Base-by-base conservation (phyloP, 2,329 filamentous ascomycete genomes). In the Daldinia sp. region DNA sequence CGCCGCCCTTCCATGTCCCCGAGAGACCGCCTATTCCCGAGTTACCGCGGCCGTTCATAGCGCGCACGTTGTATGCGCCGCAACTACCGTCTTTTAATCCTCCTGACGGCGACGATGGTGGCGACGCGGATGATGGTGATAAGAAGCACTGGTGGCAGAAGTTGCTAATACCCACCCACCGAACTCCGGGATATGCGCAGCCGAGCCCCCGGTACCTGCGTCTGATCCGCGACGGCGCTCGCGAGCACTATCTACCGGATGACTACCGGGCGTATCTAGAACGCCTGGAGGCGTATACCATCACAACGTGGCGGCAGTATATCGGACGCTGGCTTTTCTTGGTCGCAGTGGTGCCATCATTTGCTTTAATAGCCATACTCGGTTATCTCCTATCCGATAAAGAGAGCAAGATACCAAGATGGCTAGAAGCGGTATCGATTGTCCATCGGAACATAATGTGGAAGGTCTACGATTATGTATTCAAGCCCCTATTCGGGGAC, bases 201-300 rank as follows among this genome's bases (percentile, higher is more conserved):
- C 85, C 95, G 0, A 96, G 92, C 1, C 82, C 87, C 41, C 88
- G 95, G 10, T 98, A 99, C 75, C 80, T 97, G 21, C 89, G 90
- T 63, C 83, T 97, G 51, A 86, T 99, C 70, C 87, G 84, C 11
- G 86, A 90, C 67, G 95, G 95, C 13, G 94, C 92, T 0, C 79
- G 80, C 1, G 93, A 98, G 75, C 90, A 95, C 74, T 81, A 83
- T n/a, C 82, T 99, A 0, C 95, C 95, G 0, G 77, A 83, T 4
- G 88, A 91, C 56, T 99, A 97, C 73, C 88, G 88, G 70, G 79
- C 80, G 1, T 96, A 94, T 75, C 82, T 99, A 3, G 79, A 83
- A 6, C 78, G 83, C 11, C 82, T 97, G 45, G 84, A 86, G 55
- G 80, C 91, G 0, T 98, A 94, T 75, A 87, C 81, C 0, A 81